These are phyloP conservation scores for Hypoxylon sp. DNA, from an alignment of 2,329 filamentous ascomycete species.

Conservation along the genomic window DNA sequence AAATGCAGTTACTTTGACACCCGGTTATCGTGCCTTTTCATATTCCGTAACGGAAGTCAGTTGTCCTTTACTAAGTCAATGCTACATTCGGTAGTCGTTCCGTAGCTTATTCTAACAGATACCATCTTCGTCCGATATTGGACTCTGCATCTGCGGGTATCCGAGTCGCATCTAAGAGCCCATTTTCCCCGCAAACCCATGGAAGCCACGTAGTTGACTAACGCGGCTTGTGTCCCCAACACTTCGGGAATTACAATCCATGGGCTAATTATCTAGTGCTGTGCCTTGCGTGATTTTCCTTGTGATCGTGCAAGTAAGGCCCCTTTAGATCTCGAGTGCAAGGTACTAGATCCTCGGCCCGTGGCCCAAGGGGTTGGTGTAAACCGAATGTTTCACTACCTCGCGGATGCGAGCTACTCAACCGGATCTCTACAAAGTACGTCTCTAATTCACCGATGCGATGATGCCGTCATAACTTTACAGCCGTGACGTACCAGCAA, in stretches of 20 bases:
- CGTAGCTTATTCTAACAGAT: conserved; percentile 2
- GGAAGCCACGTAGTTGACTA: conserved; percentile 37
- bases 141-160: conserved; percentile 33
- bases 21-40: conserved; percentile 5
- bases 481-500: conserved; percentile 4
- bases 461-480: conserved; percentile 13
- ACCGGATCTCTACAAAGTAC: neutral
- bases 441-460: conserved; percentile 16
- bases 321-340: conserved; percentile 15
- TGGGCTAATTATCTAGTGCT: neutral
- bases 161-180: conserved; percentile 31
- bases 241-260: conserved; percentile 10
- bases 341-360: conserved; percentile 29
- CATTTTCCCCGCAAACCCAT: conserved; percentile 28
- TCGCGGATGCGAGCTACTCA: conserved; percentile 2
- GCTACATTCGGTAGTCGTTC: conserved; percentile 18
- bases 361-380: conserved; percentile 11
- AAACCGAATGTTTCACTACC: neutral
- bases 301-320: conserved; percentile 11
- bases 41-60: conserved; percentile 1
- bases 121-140: conserved; percentile 28
- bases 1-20: neutral
- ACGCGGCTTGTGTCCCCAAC: conserved; percentile 23
- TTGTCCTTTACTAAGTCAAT: neutral
- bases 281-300: neutral